These are phyloP conservation scores for Amanita exitialis DNA, from an alignment of 768 basidiomycete species.

Conservation along the genomic window DNA sequence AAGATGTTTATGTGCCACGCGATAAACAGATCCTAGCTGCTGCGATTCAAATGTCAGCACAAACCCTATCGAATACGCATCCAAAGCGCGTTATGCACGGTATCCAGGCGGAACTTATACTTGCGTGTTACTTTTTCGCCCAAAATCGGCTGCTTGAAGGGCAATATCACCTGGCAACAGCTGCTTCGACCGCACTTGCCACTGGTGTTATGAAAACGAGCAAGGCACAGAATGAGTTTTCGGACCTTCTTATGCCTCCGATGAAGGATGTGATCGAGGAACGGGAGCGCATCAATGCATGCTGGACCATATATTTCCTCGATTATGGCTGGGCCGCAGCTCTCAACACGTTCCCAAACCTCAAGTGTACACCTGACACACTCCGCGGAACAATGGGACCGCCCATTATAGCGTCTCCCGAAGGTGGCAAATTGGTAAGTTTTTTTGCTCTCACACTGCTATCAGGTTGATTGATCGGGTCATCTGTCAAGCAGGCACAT, in stretches of 20 bases:
- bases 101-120: conserved; percentile 44
- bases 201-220: conserved; percentile 29
- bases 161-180: conserved; percentile 26
- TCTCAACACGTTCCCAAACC: conserved; percentile 17
- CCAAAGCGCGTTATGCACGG: conserved; percentile 33
- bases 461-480: not conserved
- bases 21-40: conserved; percentile 30
- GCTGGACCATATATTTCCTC: conserved; percentile 24
- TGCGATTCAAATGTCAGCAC: conserved; percentile 28
- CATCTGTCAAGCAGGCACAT: not conserved
- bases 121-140: conserved; percentile 45
- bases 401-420: not conserved
- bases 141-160: conserved; percentile 38
- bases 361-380: conserved; percentile 1
- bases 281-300: conserved; percentile 25
- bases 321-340: conserved; percentile 34
- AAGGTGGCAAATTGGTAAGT: not conserved
- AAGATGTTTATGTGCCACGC: conserved; percentile 16
- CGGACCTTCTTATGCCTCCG: conserved; percentile 14
- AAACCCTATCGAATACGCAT: conserved; percentile 27
- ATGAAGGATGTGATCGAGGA: conserved; percentile 21
- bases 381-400: conserved; percentile 5
- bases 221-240: conserved; percentile 7
- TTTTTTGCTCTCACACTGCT: not conserved
- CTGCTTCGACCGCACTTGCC: conserved; percentile 24